Conservation (phyloP, 1,284 basidiomycete species). For the Anthracocystis setariae region DNA sequence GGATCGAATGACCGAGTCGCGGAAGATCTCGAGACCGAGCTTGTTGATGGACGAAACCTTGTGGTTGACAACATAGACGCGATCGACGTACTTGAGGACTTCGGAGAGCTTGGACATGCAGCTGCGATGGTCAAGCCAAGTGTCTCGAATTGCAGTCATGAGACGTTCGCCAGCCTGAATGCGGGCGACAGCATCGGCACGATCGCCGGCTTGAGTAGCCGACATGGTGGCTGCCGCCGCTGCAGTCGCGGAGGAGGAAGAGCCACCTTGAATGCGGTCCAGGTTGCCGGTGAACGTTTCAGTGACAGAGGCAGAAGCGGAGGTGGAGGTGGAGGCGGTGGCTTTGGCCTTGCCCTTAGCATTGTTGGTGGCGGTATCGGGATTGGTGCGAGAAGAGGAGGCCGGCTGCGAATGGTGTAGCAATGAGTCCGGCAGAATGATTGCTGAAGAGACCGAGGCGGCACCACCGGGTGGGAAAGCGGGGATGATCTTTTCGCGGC, state of each 20-base stretch:
- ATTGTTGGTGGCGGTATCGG: constrained; percentile 5
- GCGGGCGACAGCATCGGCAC: constrained; percentile 59
- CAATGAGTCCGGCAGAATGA: constrained; percentile 71
- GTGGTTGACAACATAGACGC: constrained; percentile 61
- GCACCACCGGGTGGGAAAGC: constrained; percentile 76
- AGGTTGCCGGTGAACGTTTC: constrained; percentile 12
- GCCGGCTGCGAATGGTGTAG: constrained; percentile 21
- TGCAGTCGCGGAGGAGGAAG: constrained; percentile 15
- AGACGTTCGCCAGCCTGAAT: constrained; percentile 80
- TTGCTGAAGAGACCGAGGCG: constrained; percentile 38
- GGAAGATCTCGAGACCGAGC: constrained; percentile 84
- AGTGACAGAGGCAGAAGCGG: too few species aligned
- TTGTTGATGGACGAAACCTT: constrained; percentile 76
- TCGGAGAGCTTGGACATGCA: constrained; percentile 90
- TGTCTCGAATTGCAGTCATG: constrained; percentile 81
- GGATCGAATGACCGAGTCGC: constrained; percentile 79
- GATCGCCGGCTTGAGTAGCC: constrained; percentile 46
- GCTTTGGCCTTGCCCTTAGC: constrained; percentile 53
- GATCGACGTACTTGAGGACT: constrained; percentile 88
- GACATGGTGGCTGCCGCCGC: constrained; percentile 44
- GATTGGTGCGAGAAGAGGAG: constrained; percentile 20
- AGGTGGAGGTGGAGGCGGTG: constrained; percentile 16
- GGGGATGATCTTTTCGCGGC: constrained; percentile 81
- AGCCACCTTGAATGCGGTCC: constrained; percentile 1
- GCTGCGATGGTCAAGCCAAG: constrained; percentile 93